Evolutionary conservation across 345 rosid genomes (phyloP).

Genomic region (Syzygium oleosum): DNA sequence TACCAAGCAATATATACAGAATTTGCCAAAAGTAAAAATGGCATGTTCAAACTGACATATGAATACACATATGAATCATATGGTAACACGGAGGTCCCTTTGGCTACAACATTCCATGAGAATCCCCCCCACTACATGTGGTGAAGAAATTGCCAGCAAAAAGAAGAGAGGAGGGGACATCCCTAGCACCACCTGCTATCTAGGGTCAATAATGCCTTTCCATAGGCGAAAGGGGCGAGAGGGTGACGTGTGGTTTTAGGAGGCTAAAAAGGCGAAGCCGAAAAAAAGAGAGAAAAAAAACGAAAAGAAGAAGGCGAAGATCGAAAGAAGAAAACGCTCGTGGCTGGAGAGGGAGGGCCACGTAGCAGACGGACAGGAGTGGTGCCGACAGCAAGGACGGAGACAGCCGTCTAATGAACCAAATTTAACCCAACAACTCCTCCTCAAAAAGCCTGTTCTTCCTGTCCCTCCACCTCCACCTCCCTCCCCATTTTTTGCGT

Average conservation of each 20-base stretch:
- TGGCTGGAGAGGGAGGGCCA: background rate
- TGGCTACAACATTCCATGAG: background rate
- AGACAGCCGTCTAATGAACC: background rate
- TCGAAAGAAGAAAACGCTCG: background rate
- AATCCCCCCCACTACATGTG: background rate
- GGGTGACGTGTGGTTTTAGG: background rate
- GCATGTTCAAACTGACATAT: too few species aligned
- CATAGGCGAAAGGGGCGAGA: background rate
- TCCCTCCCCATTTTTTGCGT: background rate
- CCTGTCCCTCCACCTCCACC: background rate
- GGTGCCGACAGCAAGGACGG: conserved; percentile 5
- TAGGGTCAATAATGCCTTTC: background rate
- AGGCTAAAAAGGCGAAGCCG: background rate
- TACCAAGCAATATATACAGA: background rate
- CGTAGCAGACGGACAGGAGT: background rate
- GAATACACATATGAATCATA: background rate
- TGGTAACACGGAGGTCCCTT: background rate
- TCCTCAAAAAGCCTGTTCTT: background rate
- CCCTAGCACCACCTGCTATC: background rate
- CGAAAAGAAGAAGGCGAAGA: background rate
- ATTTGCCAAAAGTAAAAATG: background rate
- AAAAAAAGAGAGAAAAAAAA: background rate
- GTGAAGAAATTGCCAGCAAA: background rate
- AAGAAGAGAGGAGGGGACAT: background rate
- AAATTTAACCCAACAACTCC: background rate